Conservation (phyloP, 176 grass and related monocot genomes). For the Pontederia crassipes region DNA sequence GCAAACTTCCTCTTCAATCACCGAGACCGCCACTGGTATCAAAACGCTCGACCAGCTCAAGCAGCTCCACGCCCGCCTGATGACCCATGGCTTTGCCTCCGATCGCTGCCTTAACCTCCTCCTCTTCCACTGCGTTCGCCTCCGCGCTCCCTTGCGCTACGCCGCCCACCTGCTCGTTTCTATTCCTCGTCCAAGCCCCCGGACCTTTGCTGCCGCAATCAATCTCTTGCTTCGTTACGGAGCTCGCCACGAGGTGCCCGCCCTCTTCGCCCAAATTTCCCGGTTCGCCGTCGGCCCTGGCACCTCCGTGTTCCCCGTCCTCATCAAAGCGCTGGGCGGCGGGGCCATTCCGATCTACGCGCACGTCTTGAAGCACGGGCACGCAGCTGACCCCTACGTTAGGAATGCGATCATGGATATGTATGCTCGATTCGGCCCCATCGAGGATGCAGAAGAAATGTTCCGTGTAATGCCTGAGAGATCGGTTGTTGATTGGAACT, state of each 20-base stretch:
- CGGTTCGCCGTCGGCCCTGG: not conserved
- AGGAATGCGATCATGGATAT: constrained; percentile 9
- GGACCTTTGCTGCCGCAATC: not conserved
- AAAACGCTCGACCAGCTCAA: constrained; percentile 12
- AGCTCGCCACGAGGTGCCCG: not conserved
- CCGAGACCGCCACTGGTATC: not conserved
- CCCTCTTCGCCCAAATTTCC: not conserved
- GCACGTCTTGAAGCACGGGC: constrained; percentile 6
- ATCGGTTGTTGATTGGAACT: constrained; percentile 14
- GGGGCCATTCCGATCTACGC: not conserved
- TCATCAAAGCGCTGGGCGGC: not conserved
- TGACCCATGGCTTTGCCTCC: not conserved
- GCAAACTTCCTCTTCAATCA: not conserved
- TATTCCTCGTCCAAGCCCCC: not conserved
- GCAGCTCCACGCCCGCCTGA: constrained; percentile 1
- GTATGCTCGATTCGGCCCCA: not conserved
- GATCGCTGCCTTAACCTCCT: not conserved
- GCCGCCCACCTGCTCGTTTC: constrained; percentile 2
- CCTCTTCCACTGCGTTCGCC: not conserved
- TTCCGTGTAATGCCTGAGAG: constrained; percentile 17
- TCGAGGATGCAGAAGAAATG: not conserved
- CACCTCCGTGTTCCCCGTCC: not conserved
- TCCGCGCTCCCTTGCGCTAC: not conserved
- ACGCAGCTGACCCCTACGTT: not conserved
- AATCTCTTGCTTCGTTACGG: not conserved